Evolutionary conservation across 2,329 filamentous ascomycete genomes (phyloP).

Genomic region (Epicoccum sorghinum): DNA sequence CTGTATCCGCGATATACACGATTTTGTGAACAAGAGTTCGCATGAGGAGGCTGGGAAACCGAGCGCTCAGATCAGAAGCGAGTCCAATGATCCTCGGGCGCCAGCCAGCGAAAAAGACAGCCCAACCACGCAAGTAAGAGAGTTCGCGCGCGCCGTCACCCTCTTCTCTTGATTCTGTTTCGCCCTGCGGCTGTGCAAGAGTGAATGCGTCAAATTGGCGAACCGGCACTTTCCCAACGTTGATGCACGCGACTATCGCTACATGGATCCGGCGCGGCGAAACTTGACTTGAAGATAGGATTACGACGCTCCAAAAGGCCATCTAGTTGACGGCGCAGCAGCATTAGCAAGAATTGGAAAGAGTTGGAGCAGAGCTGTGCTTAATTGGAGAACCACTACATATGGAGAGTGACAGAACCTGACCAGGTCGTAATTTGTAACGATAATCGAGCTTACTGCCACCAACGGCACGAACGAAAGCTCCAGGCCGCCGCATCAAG

Average conservation of each 20-base stretch:
- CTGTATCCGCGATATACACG: neutral
- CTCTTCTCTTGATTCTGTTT: slow-evolving; percentile 15
- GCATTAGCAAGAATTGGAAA: slow-evolving; percentile 6
- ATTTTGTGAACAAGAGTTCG: slow-evolving; percentile 13
- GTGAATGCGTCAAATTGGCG: slow-evolving; percentile 14
- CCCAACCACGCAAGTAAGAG: slow-evolving; percentile 37
- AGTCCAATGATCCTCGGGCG: slow-evolving; percentile 31
- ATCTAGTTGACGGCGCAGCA: slow-evolving; percentile 11
- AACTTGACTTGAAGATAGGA: neutral
- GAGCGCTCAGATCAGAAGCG: slow-evolving; percentile 18
- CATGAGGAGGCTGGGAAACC: slow-evolving; percentile 17
- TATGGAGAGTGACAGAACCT: neutral
- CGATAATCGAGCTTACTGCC: neutral
- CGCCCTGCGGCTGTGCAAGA: slow-evolving; percentile 12
- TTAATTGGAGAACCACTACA: neutral
- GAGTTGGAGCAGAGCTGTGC: neutral
- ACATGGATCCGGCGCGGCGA: slow-evolving; percentile 7
- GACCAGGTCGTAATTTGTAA: too few species aligned
- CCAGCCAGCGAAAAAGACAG: slow-evolving; percentile 29
- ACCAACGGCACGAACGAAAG: neutral
- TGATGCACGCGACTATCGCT: slow-evolving; percentile 8
- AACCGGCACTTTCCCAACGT: slow-evolving; percentile 9
- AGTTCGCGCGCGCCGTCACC: slow-evolving; percentile 22
- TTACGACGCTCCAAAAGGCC: slow-evolving; percentile 1
- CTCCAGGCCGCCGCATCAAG: neutral